Conservation (phyloP, 2,329 filamentous ascomycete genomes). For the Ceratocystis huliohia region DNA sequence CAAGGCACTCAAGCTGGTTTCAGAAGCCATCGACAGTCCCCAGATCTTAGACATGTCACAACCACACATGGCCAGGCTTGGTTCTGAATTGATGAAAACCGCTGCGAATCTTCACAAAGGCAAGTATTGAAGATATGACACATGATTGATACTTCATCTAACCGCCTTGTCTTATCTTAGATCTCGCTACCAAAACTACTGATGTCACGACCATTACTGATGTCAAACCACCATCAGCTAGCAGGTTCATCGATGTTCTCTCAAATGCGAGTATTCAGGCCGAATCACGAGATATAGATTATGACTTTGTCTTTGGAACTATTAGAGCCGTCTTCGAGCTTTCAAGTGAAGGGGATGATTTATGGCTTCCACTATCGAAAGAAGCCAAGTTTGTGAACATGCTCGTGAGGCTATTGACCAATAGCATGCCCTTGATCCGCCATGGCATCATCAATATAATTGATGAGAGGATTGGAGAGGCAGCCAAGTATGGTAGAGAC, state of each 20-base stretch:
- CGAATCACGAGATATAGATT: not conserved
- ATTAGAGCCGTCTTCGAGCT: not conserved
- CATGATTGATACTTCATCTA: not conserved
- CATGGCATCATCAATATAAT: constrained; percentile 30
- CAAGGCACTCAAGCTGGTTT: constrained; percentile 42
- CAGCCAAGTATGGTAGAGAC: not conserved
- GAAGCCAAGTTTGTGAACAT: not conserved
- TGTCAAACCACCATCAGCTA: constrained; percentile 1
- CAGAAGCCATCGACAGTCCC: constrained; percentile 47
- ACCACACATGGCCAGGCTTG: constrained; percentile 3
- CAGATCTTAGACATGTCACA: constrained; percentile 34
- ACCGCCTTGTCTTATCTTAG: not conserved
- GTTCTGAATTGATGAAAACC: constrained; percentile 14
- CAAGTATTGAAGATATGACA: constrained; percentile 20
- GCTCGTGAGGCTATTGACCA: constrained; percentile 21
- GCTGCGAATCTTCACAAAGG: constrained; percentile 33
- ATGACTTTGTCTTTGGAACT: not conserved
- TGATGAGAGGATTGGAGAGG: not conserved
- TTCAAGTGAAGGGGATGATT: not conserved
- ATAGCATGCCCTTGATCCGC: constrained; percentile 26
- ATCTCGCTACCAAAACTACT: not conserved
- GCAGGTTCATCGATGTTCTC: constrained; percentile 3
- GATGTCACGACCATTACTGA: not conserved
- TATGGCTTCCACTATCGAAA: constrained; percentile 6
- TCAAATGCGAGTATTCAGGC: not conserved